Conservation (phyloP, 2,329 filamentous ascomycete genomes). For the Eutypa lata region DNA sequence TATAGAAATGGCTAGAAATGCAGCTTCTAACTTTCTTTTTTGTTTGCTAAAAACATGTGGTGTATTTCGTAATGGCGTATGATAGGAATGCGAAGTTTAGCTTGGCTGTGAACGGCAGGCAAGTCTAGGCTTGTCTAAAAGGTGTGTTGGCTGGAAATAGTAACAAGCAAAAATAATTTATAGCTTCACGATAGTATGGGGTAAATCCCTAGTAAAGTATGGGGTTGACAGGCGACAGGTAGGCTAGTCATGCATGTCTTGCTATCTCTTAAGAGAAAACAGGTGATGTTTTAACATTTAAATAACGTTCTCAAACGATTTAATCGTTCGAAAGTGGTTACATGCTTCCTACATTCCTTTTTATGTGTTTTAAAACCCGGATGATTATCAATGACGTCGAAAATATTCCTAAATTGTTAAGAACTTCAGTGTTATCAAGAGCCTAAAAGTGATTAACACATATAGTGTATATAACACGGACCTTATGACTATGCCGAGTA, state of each 20-base stretch:
- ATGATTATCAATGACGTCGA: background rate
- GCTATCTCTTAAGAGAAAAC: too few species aligned
- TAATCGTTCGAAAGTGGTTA: background rate
- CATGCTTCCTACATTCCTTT: background rate
- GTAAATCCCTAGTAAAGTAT: background rate
- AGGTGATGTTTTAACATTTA: too few species aligned
- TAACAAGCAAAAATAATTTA: background rate
- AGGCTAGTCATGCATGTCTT: too few species aligned
- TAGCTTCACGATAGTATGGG: background rate
- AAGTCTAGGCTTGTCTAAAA: too few species aligned
- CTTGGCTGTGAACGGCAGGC: too few species aligned
- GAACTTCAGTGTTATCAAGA: background rate
- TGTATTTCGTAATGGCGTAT: too few species aligned
- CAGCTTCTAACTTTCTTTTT: too few species aligned
- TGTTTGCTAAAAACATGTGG: too few species aligned
- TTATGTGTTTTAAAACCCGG: background rate
- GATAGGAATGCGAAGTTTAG: too few species aligned
- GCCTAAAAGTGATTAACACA: too few species aligned
- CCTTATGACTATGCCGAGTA: background rate
- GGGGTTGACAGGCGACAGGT: background rate
- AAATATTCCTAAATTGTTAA: background rate
- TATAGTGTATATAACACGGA: too few species aligned
- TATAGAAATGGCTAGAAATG: too few species aligned
- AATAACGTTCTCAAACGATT: background rate
- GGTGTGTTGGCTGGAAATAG: background rate